phyloP scores from a whole-genome alignment of 2,329 filamentous ascomycete species.

The Alternaria alternata region DNA sequence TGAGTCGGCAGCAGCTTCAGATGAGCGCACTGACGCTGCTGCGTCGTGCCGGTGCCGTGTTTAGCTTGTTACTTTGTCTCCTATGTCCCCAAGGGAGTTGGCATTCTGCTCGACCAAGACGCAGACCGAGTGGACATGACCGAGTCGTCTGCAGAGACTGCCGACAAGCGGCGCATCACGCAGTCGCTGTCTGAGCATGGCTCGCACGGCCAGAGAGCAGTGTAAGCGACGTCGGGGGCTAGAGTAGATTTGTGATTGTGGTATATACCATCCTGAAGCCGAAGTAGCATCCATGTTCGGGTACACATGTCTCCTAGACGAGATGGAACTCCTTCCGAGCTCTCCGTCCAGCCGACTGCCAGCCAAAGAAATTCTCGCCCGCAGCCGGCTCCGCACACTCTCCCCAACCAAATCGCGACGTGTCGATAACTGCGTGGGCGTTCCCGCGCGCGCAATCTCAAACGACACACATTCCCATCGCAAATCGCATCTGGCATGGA shows the following conservation, averaged over 20 bases:
- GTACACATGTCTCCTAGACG: conserved; percentile 4
- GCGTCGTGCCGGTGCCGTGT: conserved; percentile 3
- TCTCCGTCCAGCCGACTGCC: conserved; percentile 3
- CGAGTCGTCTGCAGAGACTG: background rate
- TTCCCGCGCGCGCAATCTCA: conserved; percentile 4
- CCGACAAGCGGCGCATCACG: conserved; percentile 1
- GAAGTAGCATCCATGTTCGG: background rate
- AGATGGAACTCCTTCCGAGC: conserved; percentile 7
- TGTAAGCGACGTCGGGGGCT: background rate
- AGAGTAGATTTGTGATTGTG: no score
- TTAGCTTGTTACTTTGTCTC: conserved; percentile 1
- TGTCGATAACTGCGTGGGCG: conserved; percentile 8
- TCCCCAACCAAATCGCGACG: conserved; percentile 5
- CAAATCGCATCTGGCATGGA: conserved; percentile 21
- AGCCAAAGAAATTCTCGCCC: conserved; percentile 15
- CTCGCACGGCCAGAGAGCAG: conserved; percentile 8
- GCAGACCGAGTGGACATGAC: conserved; percentile 6
- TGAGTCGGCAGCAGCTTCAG: background rate
- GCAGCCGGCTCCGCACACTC: conserved; percentile 7
- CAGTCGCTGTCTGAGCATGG: conserved; percentile 6
- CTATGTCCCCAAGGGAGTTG: conserved; percentile 2
- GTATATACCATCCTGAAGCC: background rate
- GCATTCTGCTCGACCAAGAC: conserved; percentile 10
- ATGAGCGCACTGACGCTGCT: conserved; percentile 3
- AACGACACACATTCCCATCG: conserved; percentile 10